phyloP scores from a whole-genome alignment of 176 grass and related monocot genomes.

The Carex pumila region DNA sequence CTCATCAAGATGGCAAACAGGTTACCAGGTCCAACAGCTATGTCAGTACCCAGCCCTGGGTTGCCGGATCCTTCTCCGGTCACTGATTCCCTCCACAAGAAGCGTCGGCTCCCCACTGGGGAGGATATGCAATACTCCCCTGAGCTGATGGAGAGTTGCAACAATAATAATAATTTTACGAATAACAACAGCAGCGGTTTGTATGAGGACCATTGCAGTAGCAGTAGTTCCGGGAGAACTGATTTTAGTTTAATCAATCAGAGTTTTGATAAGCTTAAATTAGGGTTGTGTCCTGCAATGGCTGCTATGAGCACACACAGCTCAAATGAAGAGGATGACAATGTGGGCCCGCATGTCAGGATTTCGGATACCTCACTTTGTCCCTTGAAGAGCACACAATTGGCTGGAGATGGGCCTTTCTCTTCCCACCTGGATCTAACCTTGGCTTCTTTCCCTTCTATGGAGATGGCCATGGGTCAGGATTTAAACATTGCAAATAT shows the following conservation, averaged over 20 bases:
- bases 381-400: slow-evolving; percentile 37
- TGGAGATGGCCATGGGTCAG: slow-evolving; percentile 31
- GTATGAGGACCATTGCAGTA: slow-evolving; percentile 71
- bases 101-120: slow-evolving; percentile 52
- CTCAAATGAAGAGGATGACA: slow-evolving; percentile 46
- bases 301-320: slow-evolving; percentile 42
- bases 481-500: slow-evolving; percentile 22
- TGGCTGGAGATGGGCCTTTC: slow-evolving; percentile 37
- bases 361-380: slow-evolving; percentile 52
- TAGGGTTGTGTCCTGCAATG: slow-evolving; percentile 59
- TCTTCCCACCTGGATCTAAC: slow-evolving; percentile 75
- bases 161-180: slow-evolving; percentile 4
- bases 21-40: slow-evolving; percentile 7
- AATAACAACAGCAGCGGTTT: slow-evolving; percentile 29
- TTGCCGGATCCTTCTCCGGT: slow-evolving; percentile 15
- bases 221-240: slow-evolving; percentile 47
- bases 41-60: not conserved
- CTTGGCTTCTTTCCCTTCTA: slow-evolving; percentile 47
- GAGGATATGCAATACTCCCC: slow-evolving; percentile 30
- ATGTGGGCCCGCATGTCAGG: slow-evolving; percentile 34
- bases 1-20: slow-evolving; percentile 81
- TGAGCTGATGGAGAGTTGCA: slow-evolving; percentile 35
- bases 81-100: slow-evolving; percentile 51
- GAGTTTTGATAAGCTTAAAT: slow-evolving; percentile 73
- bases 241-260: slow-evolving; percentile 29